Base-by-base conservation (phyloP, 108 stramenopile species). In the Conticribra weissflogii region DNA sequence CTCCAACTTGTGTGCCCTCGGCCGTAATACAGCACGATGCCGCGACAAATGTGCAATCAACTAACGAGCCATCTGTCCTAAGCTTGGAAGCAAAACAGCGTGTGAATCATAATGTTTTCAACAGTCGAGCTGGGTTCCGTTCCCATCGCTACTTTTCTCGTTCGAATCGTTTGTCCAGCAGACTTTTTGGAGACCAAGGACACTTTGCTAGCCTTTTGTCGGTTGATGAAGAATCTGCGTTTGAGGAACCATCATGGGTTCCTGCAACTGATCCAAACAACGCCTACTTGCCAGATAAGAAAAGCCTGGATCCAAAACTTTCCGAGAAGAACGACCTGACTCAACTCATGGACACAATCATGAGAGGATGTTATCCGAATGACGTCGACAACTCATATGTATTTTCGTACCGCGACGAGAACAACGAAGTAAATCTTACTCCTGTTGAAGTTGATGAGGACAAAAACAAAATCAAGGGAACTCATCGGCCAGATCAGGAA, bases 221-320 rank as follows among this genome's bases (percentile, higher is more conserved):
- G 0, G 66, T 67, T 24, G 66, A 67, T 19, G 66, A 67, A 55
- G 66, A 67, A 44, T 51, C 53, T 46, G 66, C 54, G 54, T 67
- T 67, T 24, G 54, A 53, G 16, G 66, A 56, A 54, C 53, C 53
- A 7, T 5, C 36, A 41, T 41, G 36, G 36, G 34, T 9, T 24
- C 7, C 30, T 36, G 29, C 59, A 12, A 33, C 32, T 21, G 3
- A 23, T 41, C 25, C 19, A 2, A 62, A 47, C 8, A 34, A 17
- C 19, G 44, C 34, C 2, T 29, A 33, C 22, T n/a, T n/a, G n/a
- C n/a, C n/a, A n/a, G n/a, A n/a, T n/a, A n/a, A n/a, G n/a, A n/a
- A n/a, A n/a, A 12, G 30, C 4, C n/a, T 16, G 0, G 51, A 27
- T 0, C 17, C 45, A 18, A 54, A 41, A 41, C 5, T 41, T 41